A percentile compares a stretch with the other conserved stretches of the same genome.
Conservation (phyloP, 805 yeast species). For the Wickerhamiella domercqiae region DNA sequence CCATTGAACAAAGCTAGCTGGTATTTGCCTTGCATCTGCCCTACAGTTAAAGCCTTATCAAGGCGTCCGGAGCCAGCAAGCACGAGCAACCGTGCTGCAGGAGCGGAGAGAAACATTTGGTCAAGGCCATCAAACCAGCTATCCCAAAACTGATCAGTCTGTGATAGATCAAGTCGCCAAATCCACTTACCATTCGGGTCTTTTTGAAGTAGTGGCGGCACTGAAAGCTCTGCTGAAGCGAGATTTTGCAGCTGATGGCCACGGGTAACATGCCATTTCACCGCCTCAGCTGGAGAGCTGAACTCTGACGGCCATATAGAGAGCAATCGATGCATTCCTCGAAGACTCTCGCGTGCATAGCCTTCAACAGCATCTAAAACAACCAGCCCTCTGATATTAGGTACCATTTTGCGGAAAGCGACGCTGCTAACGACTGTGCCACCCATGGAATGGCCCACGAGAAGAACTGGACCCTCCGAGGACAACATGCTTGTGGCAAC, state of each 20-base stretch:
- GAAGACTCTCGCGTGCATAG: conserved; percentile 59
- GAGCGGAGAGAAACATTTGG: conserved; percentile 30
- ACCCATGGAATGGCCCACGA: conserved; percentile 87
- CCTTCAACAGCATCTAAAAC: conserved; percentile 92
- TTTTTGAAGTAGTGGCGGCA: conserved; percentile 45
- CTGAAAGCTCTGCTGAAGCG: conserved; percentile 57
- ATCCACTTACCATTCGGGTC: conserved; percentile 20
- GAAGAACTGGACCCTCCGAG: conserved; percentile 27
- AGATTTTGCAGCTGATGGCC: conserved; percentile 38
- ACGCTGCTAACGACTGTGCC: conserved; percentile 65
- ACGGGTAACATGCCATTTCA: conserved; percentile 61
- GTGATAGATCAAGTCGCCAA: conserved; percentile 53
- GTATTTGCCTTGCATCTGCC: conserved; percentile 94
- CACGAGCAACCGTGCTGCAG: conserved; percentile 54
- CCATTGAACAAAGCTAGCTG: conserved; percentile 73
- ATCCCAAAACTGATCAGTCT: conserved; percentile 58
- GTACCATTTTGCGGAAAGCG: conserved; percentile 17
- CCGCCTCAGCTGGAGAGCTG: conserved; percentile 37
- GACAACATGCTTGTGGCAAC: conserved; percentile 31
- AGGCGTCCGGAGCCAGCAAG: conserved; percentile 81
- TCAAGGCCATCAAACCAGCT: conserved; percentile 70
- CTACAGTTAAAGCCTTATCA: conserved; percentile 74
- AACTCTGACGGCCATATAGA: conserved; percentile 50
- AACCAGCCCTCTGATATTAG: conserved; percentile 44
- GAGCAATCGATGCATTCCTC: conserved; percentile 52